phyloP scores from a whole-genome alignment of 768 basidiomycete species.

The Mycena epipterygia region DNA sequence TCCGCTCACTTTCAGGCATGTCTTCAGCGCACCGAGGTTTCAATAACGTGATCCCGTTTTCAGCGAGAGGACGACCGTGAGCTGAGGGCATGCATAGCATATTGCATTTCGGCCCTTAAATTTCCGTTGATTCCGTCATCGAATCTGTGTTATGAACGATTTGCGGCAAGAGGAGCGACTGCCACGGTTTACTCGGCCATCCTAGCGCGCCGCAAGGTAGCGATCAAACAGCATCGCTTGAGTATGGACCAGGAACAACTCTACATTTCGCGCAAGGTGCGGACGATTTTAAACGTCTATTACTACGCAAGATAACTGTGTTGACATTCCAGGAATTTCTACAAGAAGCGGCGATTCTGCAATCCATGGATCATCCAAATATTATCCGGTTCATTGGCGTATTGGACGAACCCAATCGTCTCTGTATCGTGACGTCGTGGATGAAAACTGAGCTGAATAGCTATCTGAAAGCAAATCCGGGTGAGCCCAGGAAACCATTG shows the following conservation, averaged over 20 bases:
- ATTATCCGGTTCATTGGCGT: not conserved
- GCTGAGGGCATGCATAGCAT: not conserved
- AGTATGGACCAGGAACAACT: not conserved
- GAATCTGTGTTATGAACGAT: not conserved
- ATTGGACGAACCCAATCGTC: slow-evolving; percentile 5
- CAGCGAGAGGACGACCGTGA: not conserved
- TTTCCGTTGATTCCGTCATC: not conserved
- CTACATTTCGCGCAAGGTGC: not conserved
- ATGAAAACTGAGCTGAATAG: slow-evolving; percentile 2
- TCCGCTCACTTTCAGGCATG: too few relatives aligned
- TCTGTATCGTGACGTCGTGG: slow-evolving; percentile 3
- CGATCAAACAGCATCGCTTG: slow-evolving; percentile 7
- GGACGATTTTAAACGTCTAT: not conserved
- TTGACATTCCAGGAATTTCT: not conserved
- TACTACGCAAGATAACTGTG: not conserved
- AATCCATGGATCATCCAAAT: not conserved
- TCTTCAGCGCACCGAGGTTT: too few relatives aligned
- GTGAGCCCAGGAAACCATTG: not conserved
- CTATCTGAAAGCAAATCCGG: not conserved
- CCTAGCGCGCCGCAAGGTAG: not conserved
- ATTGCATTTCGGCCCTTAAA: not conserved
- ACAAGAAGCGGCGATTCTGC: not conserved
- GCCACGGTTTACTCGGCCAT: not conserved
- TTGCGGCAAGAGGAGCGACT: not conserved
- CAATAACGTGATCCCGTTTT: too few relatives aligned